Evolutionary conservation across 2,329 filamentous ascomycete genomes (phyloP).

Genomic region (Ophiocordyceps unilateralis): DNA sequence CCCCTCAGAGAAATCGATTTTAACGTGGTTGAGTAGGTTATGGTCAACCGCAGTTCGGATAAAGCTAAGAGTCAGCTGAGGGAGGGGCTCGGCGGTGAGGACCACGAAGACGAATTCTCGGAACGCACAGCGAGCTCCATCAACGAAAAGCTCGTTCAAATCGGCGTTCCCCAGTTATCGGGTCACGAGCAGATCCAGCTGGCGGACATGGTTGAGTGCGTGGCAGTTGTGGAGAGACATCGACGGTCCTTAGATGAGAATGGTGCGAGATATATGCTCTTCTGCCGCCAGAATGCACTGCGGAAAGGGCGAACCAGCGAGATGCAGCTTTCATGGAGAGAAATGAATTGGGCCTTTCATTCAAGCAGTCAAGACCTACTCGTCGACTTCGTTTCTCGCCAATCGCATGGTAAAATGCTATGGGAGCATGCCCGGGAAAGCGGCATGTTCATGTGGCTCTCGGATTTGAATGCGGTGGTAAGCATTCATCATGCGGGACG

Average conservation of each 20-base stretch:
- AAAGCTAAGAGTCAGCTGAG: slow-evolving; percentile 8
- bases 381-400: slow-evolving; percentile 61
- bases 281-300: slow-evolving; percentile 67
- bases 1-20: not conserved
- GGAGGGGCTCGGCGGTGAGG: slow-evolving; percentile 21
- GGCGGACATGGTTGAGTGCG: slow-evolving; percentile 70
- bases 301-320: slow-evolving; percentile 47
- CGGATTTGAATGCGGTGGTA: slow-evolving; percentile 60
- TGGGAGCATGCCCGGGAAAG: slow-evolving; percentile 79
- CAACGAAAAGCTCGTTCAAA: slow-evolving; percentile 57
- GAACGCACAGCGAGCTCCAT: slow-evolving; percentile 54
- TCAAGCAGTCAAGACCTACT: slow-evolving; percentile 80
- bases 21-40: not conserved
- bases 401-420: slow-evolving; percentile 61
- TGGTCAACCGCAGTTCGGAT: slow-evolving; percentile 3
- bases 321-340: slow-evolving; percentile 54
- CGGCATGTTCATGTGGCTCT: slow-evolving; percentile 90
- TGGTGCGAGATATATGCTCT: slow-evolving; percentile 71
- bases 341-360: slow-evolving; percentile 76
- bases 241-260: slow-evolving; percentile 82
- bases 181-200: slow-evolving; percentile 76
- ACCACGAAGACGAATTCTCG: slow-evolving; percentile 48
- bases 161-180: slow-evolving; percentile 64
- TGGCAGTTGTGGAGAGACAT: slow-evolving; percentile 70
- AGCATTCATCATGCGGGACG: slow-evolving; percentile 12